Percentiles rank a stretch among this genome's conserved stretches.
phyloP scores from a whole-genome alignment of 1,139 yeast species.

The Meyerozyma sp. region DNA sequence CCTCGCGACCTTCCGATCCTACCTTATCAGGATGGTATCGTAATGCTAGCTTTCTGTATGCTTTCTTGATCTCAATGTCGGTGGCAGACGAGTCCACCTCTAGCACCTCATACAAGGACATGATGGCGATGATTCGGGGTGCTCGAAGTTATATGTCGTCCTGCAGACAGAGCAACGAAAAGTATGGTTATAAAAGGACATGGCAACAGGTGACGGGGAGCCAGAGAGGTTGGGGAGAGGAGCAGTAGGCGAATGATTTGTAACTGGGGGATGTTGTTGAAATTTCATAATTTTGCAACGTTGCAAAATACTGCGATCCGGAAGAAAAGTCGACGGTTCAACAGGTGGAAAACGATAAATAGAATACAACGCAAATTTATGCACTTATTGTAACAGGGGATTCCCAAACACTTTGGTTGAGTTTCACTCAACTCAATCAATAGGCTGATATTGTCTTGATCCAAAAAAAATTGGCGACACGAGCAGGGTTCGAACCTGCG shows the following conservation, averaged over 20 bases:
- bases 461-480: conserved; percentile 35
- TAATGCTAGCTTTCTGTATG: conserved; percentile 71
- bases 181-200: not conserved
- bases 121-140: not conserved
- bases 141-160: not conserved
- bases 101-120: conserved; percentile 53
- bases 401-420: not conserved
- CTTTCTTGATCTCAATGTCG: conserved; percentile 63
- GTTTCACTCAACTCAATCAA: not conserved
- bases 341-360: no score
- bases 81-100: conserved; percentile 64
- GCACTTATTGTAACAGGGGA: no score
- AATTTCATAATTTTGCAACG: no score
- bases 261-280: no score
- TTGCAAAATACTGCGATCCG: no score
- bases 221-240: no score
- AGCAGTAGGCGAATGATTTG: no score
- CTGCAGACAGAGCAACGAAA: not conserved
- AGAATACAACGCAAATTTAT: no score
- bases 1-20: conserved; percentile 56
- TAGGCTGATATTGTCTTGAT: not conserved
- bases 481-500: conserved; percentile 36
- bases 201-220: not conserved
- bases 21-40: conserved; percentile 80
- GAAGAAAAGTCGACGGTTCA: no score